These are phyloP conservation scores for Fusarium drepaniforme DNA, from an alignment of 2,329 filamentous ascomycete genomes.

Conservation along the genomic window DNA sequence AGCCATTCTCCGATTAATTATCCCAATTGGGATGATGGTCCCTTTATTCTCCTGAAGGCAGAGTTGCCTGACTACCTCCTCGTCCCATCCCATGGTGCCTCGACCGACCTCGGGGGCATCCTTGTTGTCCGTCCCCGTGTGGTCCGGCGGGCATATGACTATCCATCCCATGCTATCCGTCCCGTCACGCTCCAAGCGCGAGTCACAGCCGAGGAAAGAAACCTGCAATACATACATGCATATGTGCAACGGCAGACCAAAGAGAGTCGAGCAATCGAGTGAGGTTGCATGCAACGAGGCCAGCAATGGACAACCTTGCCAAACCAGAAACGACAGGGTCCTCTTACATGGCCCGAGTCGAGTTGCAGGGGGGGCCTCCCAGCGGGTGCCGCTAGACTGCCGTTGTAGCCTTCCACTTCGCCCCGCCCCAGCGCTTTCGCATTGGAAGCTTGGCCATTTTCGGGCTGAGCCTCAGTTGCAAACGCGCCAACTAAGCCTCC, in stretches of 20 bases:
- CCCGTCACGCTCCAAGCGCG: neutral
- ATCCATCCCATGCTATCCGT: neutral
- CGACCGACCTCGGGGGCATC: neutral
- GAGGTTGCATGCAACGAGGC: neutral
- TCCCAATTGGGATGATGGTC: neutral
- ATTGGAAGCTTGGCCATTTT: neutral
- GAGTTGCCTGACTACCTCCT: neutral
- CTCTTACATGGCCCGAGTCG: slow-evolving; percentile 12
- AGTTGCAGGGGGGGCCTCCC: slow-evolving; percentile 24
- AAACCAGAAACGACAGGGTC: neutral
- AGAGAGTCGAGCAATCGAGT: neutral
- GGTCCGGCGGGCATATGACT: slow-evolving; percentile 23
- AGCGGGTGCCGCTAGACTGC: slow-evolving; percentile 5
- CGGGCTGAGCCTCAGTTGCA: slow-evolving; percentile 11
- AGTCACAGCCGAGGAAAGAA: neutral
- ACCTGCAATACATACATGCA: neutral
- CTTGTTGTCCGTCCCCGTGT: slow-evolving; percentile 14
- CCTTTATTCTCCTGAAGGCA: neutral
- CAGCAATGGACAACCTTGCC: neutral
- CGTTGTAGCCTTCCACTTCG: neutral
- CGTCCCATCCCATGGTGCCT: neutral
- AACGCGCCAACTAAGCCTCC: slow-evolving; percentile 26
- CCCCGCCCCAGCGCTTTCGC: neutral
- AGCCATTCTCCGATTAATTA: neutral
- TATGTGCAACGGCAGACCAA: neutral